A percentile compares a stretch with the other conserved stretches of the same genome.
phyloP scores from a whole-genome alignment of 257 asterid genomes.

The Lavandula angustifolia region DNA sequence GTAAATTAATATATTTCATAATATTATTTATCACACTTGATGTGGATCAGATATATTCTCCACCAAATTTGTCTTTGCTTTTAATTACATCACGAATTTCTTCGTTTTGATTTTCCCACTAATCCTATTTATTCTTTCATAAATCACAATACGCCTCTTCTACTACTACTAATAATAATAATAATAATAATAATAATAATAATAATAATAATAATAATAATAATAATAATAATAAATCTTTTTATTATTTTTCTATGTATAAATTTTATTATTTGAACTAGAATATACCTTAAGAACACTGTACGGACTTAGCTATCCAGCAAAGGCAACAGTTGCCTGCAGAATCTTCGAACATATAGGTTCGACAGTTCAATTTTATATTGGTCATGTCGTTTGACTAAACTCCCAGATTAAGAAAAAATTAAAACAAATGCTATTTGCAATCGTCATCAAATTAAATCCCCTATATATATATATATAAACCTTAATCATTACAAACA shows the following conservation, averaged over 20 bases:
- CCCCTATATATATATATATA: neutral
- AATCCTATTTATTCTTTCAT: neutral
- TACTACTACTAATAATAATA: neutral
- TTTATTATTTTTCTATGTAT: too few relatives aligned
- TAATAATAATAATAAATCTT: too few relatives aligned
- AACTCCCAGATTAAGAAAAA: neutral
- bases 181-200: too few relatives aligned
- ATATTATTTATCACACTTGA: conserved; percentile 8
- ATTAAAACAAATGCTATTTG: neutral
- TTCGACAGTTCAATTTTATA: conserved; percentile 37
- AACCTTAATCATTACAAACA: too few relatives aligned
- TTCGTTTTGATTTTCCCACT: neutral
- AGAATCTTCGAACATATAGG: conserved; percentile 34
- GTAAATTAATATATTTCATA: neutral
- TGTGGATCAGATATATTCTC: conserved; percentile 30
- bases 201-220: too few relatives aligned
- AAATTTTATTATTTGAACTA: too few relatives aligned
- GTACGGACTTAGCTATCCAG: conserved; percentile 1
- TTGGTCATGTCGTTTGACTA: conserved; percentile 26
- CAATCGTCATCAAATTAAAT: conserved; percentile 23
- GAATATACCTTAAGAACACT: neutral
- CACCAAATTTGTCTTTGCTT: conserved; percentile 27
- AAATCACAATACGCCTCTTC: neutral
- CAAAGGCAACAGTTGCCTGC: conserved; percentile 6
- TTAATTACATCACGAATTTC: neutral